Evolutionary conservation across 2,329 filamentous ascomycete genomes (phyloP).

Genomic region (Aureobasidium mangrovei): DNA sequence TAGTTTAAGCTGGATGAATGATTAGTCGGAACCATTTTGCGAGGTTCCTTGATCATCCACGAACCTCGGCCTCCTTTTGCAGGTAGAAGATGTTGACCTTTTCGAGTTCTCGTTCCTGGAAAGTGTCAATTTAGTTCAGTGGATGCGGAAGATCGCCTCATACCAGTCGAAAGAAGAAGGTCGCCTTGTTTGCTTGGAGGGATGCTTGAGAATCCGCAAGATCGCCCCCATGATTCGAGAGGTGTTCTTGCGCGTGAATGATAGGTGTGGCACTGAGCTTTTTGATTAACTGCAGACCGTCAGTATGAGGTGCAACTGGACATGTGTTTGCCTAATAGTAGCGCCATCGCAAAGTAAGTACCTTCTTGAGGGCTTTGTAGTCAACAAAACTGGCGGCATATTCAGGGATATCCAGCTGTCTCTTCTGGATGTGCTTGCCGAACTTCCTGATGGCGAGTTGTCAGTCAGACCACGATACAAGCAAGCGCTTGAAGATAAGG

Average conservation of each 20-base stretch:
- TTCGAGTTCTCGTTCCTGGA: slow-evolving; percentile 88
- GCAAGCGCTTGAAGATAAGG: neutral
- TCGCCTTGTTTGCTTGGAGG: slow-evolving; percentile 92
- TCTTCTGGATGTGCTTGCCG: slow-evolving; percentile 98
- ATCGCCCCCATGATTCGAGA: slow-evolving; percentile 31
- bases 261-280: slow-evolving; percentile 88
- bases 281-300: slow-evolving; percentile 73
- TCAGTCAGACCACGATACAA: neutral
- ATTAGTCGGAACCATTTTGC: neutral
- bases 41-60: slow-evolving; percentile 15
- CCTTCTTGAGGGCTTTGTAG: slow-evolving; percentile 99
- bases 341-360: slow-evolving; percentile 31
- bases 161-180: slow-evolving; percentile 96
- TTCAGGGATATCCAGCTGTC: slow-evolving; percentile 96
- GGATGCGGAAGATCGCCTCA: neutral
- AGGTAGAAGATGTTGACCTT: slow-evolving; percentile 98
- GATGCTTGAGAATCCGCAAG: slow-evolving; percentile 70
- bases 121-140: neutral
- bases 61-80: slow-evolving; percentile 92
- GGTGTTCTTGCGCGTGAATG: slow-evolving; percentile 55
- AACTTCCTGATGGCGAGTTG: slow-evolving; percentile 70
- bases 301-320: slow-evolving; percentile 15
- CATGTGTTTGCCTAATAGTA: neutral
- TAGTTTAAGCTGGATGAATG: slow-evolving; percentile 66
- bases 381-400: slow-evolving; percentile 99